A percentile compares a stretch with the other conserved stretches of the same genome.
Evolutionary conservation across 345 rosid genomes (phyloP).

Genomic region (Melaleuca quinquenervia): DNA sequence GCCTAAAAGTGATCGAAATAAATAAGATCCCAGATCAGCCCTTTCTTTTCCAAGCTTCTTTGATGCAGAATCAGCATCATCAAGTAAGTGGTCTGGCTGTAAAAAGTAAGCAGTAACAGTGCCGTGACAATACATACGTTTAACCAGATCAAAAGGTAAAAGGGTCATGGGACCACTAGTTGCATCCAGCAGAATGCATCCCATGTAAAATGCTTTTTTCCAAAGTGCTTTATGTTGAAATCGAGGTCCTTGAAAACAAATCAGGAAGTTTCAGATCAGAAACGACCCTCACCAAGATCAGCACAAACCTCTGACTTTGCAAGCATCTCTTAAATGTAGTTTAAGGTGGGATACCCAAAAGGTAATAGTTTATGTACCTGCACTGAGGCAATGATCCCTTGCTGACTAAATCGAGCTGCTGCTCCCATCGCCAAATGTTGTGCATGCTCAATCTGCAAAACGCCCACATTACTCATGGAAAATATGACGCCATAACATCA

Average conservation of each 20-base stretch:
- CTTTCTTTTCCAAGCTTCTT: conserved; percentile 78
- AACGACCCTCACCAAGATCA: not conserved
- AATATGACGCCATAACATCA: not conserved
- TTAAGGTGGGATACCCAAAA: not conserved
- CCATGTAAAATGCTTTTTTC: not conserved
- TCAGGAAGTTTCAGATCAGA: not conserved
- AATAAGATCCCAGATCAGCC: conserved; percentile 53
- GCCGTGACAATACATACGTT: not conserved
- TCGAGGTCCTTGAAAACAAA: not conserved
- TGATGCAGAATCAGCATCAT: conserved; percentile 62
- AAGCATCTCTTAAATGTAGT: not conserved
- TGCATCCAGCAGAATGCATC: not conserved
- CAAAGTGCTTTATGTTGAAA: not conserved
- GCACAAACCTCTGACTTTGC: not conserved
- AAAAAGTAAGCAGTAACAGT: conserved; percentile 1
- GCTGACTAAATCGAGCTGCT: conserved; percentile 55
- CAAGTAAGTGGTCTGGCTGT: conserved; percentile 91
- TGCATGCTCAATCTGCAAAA: conserved; percentile 74
- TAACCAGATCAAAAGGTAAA: not conserved
- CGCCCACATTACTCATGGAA: conserved; percentile 2
- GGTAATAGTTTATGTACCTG: conserved; percentile 36
- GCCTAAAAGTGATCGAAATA: conserved; percentile 46
- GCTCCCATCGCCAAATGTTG: conserved; percentile 74
- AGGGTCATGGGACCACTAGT: not conserved
- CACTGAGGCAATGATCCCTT: conserved; percentile 61